These are phyloP conservation scores for Zostera marina DNA, from an alignment of 116 monocot species.

Conservation along the genomic window DNA sequence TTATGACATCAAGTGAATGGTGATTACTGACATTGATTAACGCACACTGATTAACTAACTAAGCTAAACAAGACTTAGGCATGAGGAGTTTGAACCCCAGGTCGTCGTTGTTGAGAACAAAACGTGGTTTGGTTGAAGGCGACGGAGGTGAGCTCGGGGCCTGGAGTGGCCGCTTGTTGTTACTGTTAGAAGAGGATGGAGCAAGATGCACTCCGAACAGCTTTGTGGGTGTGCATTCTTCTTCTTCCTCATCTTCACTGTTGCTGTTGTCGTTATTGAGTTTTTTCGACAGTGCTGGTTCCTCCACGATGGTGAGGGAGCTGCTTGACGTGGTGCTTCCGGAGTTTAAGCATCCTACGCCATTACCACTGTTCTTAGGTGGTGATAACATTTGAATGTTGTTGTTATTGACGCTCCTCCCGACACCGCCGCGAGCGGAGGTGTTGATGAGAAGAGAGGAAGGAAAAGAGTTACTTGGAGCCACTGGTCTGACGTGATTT, in stretches of 20 bases:
- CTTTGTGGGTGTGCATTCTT: slow-evolving; percentile 3
- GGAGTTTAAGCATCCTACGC: slow-evolving; percentile 2
- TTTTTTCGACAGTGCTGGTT: background rate
- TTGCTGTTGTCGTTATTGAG: slow-evolving; percentile 1
- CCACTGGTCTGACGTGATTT: slow-evolving; percentile 44
- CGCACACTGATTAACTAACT: background rate
- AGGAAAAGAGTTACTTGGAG: slow-evolving; percentile 11
- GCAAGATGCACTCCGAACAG: slow-evolving; percentile 13
- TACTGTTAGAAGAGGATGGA: background rate
- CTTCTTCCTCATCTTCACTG: background rate
- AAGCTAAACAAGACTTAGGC: slow-evolving; percentile 5
- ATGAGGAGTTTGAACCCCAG: slow-evolving; percentile 11
- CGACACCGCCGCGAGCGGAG: background rate
- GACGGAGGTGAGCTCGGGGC: slow-evolving; percentile 1
- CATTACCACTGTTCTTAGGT: no score
- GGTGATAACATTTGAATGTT: no score
- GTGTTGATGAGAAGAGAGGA: slow-evolving; percentile 7
- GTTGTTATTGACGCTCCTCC: no score
- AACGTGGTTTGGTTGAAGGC: slow-evolving; percentile 2
- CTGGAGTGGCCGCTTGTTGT: slow-evolving; percentile 8
- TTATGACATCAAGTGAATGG: background rate
- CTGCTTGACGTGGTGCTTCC: slow-evolving; percentile 24
- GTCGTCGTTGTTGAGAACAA: slow-evolving; percentile 2
- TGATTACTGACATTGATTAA: no score
- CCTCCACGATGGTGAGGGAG: slow-evolving; percentile 24